phyloP scores from a whole-genome alignment of 257 asterid species.

The Fraxinus anomala region DNA sequence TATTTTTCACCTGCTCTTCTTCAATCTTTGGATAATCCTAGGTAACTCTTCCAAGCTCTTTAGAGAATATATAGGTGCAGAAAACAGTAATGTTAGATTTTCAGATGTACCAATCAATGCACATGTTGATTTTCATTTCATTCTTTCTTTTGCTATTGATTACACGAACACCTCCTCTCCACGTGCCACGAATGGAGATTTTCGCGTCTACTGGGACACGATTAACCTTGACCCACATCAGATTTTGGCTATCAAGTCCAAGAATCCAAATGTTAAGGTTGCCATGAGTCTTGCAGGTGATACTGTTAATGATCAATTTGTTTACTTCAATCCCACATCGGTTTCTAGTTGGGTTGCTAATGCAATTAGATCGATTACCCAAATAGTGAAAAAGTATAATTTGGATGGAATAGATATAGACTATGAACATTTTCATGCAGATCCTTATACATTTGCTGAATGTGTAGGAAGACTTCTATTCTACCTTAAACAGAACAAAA shows the following conservation, averaged over 20 bases:
- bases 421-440: conserved; percentile 64
- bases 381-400: conserved; percentile 46
- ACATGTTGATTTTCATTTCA: conserved; percentile 54
- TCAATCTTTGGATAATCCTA: conserved; percentile 12
- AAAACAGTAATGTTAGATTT: conserved; percentile 43
- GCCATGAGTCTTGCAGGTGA: conserved; percentile 76
- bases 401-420: conserved; percentile 78
- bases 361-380: conserved; percentile 59
- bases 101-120: conserved; percentile 56
- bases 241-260: conserved; percentile 55
- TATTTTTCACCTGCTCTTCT: conserved; percentile 30
- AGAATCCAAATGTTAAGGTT: conserved; percentile 57
- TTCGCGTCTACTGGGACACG: conserved; percentile 59
- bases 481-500: conserved; percentile 53
- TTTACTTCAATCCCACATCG: conserved; percentile 51
- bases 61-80: conserved; percentile 74
- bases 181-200: conserved; percentile 57
- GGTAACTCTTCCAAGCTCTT: conserved; percentile 48
- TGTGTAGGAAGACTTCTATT: conserved; percentile 61
- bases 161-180: conserved; percentile 46
- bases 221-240: conserved; percentile 55
- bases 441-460: conserved; percentile 70
- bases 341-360: conserved; percentile 59
- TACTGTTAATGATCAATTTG: conserved; percentile 28
- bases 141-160: conserved; percentile 75